Conservation (phyloP, 2,329 filamentous ascomycete genomes). For the Botryotinia convoluta region DNA sequence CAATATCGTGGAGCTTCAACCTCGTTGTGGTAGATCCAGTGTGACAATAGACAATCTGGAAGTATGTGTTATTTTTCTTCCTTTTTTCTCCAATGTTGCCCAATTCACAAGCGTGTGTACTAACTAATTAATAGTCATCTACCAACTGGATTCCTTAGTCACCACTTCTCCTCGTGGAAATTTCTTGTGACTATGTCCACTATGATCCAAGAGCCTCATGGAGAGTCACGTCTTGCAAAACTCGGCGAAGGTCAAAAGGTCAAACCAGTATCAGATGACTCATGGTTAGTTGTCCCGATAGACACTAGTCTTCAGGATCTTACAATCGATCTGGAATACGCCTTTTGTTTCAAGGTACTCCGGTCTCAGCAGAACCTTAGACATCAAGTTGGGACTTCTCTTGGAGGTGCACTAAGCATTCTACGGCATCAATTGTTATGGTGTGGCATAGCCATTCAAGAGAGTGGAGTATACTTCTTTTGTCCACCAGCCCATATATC, state of each 20-base stretch:
- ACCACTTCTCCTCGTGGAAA: neutral
- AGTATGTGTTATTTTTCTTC: neutral
- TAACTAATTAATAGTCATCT: neutral
- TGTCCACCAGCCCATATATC: slow-evolving; percentile 64
- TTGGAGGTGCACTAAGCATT: no score
- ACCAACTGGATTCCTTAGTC: neutral
- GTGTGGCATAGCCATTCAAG: slow-evolving; percentile 55
- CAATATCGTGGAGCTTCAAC: neutral
- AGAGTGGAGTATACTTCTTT: slow-evolving; percentile 92
- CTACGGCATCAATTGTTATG: neutral
- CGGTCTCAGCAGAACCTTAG: neutral
- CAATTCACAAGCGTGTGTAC: neutral
- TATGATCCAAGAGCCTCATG: no score
- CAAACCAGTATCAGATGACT: neutral
- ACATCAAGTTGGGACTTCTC: no score
- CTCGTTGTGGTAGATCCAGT: neutral
- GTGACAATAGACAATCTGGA: neutral
- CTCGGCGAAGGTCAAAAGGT: neutral
- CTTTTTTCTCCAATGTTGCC: neutral
- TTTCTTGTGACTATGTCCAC: neutral
- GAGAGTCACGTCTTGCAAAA: neutral
- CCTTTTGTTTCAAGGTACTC: neutral
- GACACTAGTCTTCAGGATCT: no score
- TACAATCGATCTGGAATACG: no score
- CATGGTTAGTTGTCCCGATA: no score